Evolutionary conservation across 805 yeast genomes (phyloP), one percentile per base, ranked within the genome.

Genomic region (Kodamaea restingae): DNA sequence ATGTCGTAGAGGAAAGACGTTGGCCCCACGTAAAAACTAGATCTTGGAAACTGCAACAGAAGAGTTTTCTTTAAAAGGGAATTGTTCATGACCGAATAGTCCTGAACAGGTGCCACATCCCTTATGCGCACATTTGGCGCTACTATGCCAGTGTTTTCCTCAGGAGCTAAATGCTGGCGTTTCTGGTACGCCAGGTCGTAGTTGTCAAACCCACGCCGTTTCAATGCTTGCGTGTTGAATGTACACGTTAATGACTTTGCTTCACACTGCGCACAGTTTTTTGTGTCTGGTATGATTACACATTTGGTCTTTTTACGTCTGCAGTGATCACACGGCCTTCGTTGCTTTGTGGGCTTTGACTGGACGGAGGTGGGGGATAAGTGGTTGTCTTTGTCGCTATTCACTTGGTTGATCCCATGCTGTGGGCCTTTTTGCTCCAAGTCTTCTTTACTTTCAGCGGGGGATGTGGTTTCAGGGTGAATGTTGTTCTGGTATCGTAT

Each of bases 11-110:
- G 72, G 12, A 61, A 65, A 1, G 96, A 88, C 0, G 95, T 84
- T 1, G 95, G 81, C 1, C 98, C 97, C 15, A 90, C 81, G 51
- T 80, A 84, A 52, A 87, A 87, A 14, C 95, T 83, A 0, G 96
- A 88, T 41, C 96, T 67, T 1, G 98, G 96, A 51, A 81, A 87
- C 55, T 88, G 96, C 15, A 86, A 62, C n/a, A 85, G 75, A 22
- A 81, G 65, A 0, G 88, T 81, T 48, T 78, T 80, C 51, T 80
- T 81, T 46, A 83, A 67, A 18, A 83, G 58, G 3, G 87, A 80
- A 44, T 80, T 74, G 47, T 74, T 79, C 58, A 83, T 70, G 29
- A 69, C 57, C 1, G 86, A 72, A 57, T 84, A 83, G 56, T 84
- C 90, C 37, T 76, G 80, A 10, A 82, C 69, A 1, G 88, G 88